Conservation (phyloP, 495 filamentous ascomycete genomes). For the Podospora pseudoanserina region DNA sequence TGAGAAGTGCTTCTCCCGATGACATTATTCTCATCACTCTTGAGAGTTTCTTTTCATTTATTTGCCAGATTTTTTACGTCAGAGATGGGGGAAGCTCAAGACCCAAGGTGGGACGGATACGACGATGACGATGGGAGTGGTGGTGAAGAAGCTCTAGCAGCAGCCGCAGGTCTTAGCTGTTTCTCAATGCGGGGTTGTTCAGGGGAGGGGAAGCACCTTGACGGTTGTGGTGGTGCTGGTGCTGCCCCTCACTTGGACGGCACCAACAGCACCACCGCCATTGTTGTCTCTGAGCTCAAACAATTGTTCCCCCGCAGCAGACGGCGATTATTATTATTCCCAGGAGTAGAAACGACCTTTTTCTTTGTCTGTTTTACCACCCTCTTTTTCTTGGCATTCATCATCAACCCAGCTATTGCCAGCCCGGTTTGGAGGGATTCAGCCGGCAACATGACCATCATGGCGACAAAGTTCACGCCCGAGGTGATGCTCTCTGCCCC, state of each 20-base stretch:
- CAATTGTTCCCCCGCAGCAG: neutral
- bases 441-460: constrained; percentile 54
- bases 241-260: neutral
- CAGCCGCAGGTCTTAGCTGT: neutral
- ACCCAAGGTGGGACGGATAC: neutral
- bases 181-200: neutral
- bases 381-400: neutral
- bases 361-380: neutral
- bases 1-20: too few relatives aligned
- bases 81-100: neutral
- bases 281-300: neutral
- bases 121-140: neutral
- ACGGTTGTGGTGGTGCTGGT: neutral
- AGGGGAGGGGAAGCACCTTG: neutral
- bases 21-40: too few relatives aligned
- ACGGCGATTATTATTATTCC: neutral
- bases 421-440: neutral
- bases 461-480: constrained; percentile 67
- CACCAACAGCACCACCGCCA: neutral
- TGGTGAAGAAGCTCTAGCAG: neutral
- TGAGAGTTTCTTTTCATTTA: neutral
- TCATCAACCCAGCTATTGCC: neutral
- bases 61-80: neutral
- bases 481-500: constrained; percentile 84
- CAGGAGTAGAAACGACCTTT: neutral